phyloP scores from a whole-genome alignment of 768 basidiomycete genomes.

The Phaffia tasmanica region DNA sequence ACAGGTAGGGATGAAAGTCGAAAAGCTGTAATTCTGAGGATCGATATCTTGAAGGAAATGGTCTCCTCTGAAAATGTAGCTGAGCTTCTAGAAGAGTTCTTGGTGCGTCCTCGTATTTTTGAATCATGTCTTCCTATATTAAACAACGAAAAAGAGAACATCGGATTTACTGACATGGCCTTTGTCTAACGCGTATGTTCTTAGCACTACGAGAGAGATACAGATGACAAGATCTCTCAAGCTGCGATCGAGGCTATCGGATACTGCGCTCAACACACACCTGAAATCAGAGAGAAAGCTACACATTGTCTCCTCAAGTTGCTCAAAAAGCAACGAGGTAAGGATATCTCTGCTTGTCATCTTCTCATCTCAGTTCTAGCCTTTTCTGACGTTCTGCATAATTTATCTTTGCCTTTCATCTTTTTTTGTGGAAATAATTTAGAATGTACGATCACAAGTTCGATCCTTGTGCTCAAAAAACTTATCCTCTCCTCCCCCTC shows the following conservation, averaged over 20 bases:
- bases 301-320: slow-evolving; percentile 63
- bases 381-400: not conserved
- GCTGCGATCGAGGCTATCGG: slow-evolving; percentile 72
- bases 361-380: no score
- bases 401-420: not conserved
- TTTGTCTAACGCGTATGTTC: not conserved
- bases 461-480: slow-evolving; percentile 73
- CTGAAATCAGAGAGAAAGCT: slow-evolving; percentile 60
- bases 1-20: slow-evolving; percentile 34
- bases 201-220: slow-evolving; percentile 73
- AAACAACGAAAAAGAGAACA: slow-evolving; percentile 8
- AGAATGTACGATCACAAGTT: slow-evolving; percentile 68
- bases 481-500: slow-evolving; percentile 53
- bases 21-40: slow-evolving; percentile 47
- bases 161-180: not conserved
- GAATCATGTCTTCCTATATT: not conserved
- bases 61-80: slow-evolving; percentile 57
- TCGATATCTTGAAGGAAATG: slow-evolving; percentile 58
- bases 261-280: slow-evolving; percentile 55
- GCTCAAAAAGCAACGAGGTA: slow-evolving; percentile 66
- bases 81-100: slow-evolving; percentile 66
- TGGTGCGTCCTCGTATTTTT: slow-evolving; percentile 46
- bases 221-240: slow-evolving; percentile 57
- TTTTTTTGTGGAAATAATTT: not conserved
- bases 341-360: slow-evolving; percentile 30